phyloP scores from a whole-genome alignment of 176 grass and related monocot genomes.

The Ananas comosus region DNA sequence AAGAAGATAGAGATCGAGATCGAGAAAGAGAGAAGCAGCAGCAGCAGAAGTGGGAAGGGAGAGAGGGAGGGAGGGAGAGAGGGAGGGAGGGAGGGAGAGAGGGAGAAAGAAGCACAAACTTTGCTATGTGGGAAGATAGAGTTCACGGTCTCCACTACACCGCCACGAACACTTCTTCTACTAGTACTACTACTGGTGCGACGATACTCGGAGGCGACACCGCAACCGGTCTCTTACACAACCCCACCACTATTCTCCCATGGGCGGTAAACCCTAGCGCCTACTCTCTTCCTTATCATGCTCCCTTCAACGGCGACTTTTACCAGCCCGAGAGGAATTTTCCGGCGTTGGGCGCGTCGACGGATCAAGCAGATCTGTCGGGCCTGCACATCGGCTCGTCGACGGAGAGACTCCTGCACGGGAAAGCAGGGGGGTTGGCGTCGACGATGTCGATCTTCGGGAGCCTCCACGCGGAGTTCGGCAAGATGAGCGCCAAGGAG shows the following conservation, averaged over 20 bases:
- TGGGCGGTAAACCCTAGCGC: background rate
- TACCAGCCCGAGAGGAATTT: background rate
- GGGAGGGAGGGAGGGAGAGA: background rate
- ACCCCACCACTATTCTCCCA: background rate
- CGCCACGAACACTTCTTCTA: background rate
- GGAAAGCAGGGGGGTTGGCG: constrained; percentile 16
- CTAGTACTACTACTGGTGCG: too few species aligned
- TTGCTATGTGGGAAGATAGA: background rate
- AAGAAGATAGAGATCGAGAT: constrained; percentile 10
- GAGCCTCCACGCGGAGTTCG: constrained; percentile 75
- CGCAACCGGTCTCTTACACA: background rate
- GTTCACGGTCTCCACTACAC: background rate
- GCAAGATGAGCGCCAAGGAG: constrained; percentile 70
- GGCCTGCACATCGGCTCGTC: background rate
- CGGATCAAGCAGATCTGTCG: background rate
- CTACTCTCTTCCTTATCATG: background rate
- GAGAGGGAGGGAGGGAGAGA: background rate
- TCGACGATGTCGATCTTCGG: constrained; percentile 46
- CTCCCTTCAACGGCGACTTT: background rate
- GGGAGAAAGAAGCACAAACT: background rate
- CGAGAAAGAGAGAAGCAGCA: background rate
- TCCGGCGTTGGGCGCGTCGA: too few species aligned
- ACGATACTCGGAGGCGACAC: background rate
- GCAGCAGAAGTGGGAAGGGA: constrained; percentile 3
- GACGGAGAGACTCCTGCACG: constrained; percentile 4